Evolutionary conservation across 2,329 filamentous ascomycete species (phyloP).

Genomic region (Monosporascus sp.): DNA sequence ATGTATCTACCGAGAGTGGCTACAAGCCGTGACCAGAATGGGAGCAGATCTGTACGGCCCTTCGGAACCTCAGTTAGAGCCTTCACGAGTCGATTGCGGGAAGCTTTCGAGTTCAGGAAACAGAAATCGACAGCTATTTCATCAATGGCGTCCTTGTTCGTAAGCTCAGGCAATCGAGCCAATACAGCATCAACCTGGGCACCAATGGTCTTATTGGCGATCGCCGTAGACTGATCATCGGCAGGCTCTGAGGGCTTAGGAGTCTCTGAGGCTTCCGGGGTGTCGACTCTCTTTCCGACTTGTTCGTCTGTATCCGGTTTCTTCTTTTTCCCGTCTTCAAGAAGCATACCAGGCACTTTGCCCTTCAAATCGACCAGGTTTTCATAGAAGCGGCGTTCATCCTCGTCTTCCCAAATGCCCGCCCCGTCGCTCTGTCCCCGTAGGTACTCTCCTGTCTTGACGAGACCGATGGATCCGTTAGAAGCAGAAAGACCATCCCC

Average conservation of each 20-base stretch:
- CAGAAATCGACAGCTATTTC: conserved; percentile 94
- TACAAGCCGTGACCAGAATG: conserved; percentile 85
- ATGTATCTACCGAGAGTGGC: conserved; percentile 92
- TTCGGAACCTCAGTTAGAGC: conserved; percentile 92
- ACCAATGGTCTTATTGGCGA: conserved; percentile 95
- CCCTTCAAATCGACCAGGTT: conserved; percentile 93
- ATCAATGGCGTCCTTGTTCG: conserved; percentile 86
- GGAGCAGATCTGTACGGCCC: conserved; percentile 83
- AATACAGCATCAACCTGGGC: conserved; percentile 92
- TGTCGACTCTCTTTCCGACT: conserved; percentile 68
- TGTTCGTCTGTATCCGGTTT: conserved; percentile 77
- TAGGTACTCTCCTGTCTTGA: conserved; percentile 90
- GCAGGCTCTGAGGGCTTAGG: conserved; percentile 45
- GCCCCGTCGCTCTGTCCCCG: conserved; percentile 84
- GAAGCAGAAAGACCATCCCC: conserved; percentile 61
- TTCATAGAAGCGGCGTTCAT: conserved; percentile 96
- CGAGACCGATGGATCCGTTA: conserved; percentile 79
- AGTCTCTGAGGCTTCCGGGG: conserved; percentile 40
- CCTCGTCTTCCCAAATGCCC: conserved; percentile 98
- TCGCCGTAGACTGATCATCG: conserved; percentile 87
- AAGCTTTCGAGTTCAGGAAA: conserved; percentile 97
- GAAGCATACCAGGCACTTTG: conserved; percentile 86
- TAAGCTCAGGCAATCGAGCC: conserved; percentile 81
- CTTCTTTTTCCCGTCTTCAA: conserved; percentile 95
- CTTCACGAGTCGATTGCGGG: conserved; percentile 88